A percentile compares a stretch with the other conserved stretches of the same genome.
Conservation (phyloP, 2,329 filamentous ascomycete species). For the Ophiostoma tasmaniense region DNA sequence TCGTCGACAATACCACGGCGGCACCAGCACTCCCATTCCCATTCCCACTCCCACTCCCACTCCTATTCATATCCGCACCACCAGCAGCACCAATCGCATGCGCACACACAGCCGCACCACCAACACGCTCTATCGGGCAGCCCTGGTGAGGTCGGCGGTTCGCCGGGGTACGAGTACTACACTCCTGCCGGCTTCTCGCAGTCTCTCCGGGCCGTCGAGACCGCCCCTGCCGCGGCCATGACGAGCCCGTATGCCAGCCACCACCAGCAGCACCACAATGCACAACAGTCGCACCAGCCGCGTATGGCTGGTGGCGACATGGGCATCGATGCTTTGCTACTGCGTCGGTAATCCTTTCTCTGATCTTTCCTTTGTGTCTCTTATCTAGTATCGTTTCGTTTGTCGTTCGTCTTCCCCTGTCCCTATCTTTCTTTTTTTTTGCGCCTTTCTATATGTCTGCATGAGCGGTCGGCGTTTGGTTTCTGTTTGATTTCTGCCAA, state of each 20-base stretch:
- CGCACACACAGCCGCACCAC: neutral
- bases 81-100: neutral
- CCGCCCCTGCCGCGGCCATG: conserved; percentile 11
- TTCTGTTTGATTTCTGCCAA: neutral
- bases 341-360: neutral
- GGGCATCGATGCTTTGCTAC: neutral
- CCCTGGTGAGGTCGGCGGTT: conserved; percentile 15
- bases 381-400: neutral
- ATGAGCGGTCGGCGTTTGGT: neutral
- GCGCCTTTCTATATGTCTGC: neutral
- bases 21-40: neutral
- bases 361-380: neutral
- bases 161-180: conserved; percentile 23
- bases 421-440: neutral
- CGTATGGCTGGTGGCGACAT: conserved; percentile 2
- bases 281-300: conserved; percentile 37
- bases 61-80: neutral
- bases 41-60: neutral
- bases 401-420: neutral
- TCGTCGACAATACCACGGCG: conserved; percentile 1
- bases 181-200: conserved; percentile 40
- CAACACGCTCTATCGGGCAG: conserved; percentile 20
- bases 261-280: conserved; percentile 49
- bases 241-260: conserved; percentile 46
- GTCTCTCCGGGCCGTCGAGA: conserved; percentile 31